Percentiles rank a stretch among this genome's conserved stretches.
phyloP scores from a whole-genome alignment of 1,139 yeast species.

The Entelexis sorbosivorans region DNA sequence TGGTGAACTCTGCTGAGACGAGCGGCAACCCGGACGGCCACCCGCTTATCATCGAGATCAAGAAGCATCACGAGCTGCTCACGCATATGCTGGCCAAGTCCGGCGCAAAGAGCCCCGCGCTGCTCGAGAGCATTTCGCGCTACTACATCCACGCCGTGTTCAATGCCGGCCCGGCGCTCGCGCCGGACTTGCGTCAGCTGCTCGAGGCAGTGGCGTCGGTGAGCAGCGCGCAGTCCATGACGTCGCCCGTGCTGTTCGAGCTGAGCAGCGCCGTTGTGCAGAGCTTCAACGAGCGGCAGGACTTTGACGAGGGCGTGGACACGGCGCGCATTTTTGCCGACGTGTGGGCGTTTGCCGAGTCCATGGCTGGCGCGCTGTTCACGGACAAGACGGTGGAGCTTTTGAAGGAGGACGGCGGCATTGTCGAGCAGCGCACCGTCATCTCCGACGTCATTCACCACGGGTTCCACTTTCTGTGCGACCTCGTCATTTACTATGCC shows the following conservation, averaged over 20 bases:
- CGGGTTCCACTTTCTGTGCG: conserved; percentile 74
- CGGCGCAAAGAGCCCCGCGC: conserved; percentile 7
- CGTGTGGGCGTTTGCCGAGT: conserved; percentile 43
- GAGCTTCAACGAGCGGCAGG: conserved; percentile 15
- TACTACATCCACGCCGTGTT: conserved; percentile 19
- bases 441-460: conserved; percentile 56
- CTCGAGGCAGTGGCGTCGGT: conserved; percentile 9
- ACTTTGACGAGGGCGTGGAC: conserved; percentile 32
- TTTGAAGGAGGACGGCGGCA: conserved; percentile 14
- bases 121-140: conserved; percentile 17
- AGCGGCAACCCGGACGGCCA: conserved; percentile 3
- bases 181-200: conserved; percentile 9
- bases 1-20: conserved; percentile 9
- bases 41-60: conserved; percentile 18
- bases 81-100: conserved; percentile 6
- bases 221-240: background rate
- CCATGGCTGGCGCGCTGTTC: conserved; percentile 39
- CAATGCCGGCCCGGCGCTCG: conserved; percentile 15
- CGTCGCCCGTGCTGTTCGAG: conserved; percentile 17
- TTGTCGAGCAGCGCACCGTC: conserved; percentile 12
- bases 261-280: conserved; percentile 21
- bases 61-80: conserved; percentile 13
- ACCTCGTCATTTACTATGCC: conserved; percentile 71
- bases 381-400: conserved; percentile 25
- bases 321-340: conserved; percentile 33